A percentile compares a stretch with the other conserved stretches of the same genome.
Evolutionary conservation across 305 asterid genomes (phyloP).

Genomic region (Solanum hybrid): DNA sequence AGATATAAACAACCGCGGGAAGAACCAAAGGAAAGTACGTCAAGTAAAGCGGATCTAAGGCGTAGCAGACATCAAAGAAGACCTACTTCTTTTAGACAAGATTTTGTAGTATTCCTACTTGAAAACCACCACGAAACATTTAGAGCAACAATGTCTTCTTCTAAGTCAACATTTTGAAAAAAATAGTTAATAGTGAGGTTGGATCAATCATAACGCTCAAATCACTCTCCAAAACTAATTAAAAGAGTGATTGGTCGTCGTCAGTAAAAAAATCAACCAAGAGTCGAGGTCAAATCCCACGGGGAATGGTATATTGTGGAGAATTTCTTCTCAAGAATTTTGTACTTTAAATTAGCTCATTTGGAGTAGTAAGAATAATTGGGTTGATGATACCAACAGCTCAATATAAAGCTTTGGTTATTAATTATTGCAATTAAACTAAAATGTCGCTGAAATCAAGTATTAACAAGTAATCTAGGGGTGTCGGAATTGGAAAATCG

Average conservation of each 20-base stretch:
- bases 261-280: neutral
- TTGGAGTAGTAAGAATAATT: neutral
- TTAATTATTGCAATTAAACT: neutral
- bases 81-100: neutral
- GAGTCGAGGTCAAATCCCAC: neutral
- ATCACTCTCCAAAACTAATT: neutral
- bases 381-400: neutral
- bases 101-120: neutral
- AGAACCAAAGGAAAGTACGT: neutral
- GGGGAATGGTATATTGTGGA: neutral
- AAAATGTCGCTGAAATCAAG: neutral
- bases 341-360: neutral
- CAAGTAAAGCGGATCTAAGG: neutral
- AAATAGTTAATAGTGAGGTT: neutral
- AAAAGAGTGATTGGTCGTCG: neutral
- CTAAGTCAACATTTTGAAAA: neutral
- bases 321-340: neutral
- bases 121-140: neutral
- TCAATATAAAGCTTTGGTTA: neutral
- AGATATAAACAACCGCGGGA: neutral
- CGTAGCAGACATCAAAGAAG: neutral
- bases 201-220: neutral
- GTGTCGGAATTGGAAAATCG: neutral
- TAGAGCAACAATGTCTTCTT: neutral
- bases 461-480: neutral